Percentiles rank a stretch among this genome's conserved stretches.
phyloP scores from a whole-genome alignment of 257 asterid genomes.

The Petunia secreta region DNA sequence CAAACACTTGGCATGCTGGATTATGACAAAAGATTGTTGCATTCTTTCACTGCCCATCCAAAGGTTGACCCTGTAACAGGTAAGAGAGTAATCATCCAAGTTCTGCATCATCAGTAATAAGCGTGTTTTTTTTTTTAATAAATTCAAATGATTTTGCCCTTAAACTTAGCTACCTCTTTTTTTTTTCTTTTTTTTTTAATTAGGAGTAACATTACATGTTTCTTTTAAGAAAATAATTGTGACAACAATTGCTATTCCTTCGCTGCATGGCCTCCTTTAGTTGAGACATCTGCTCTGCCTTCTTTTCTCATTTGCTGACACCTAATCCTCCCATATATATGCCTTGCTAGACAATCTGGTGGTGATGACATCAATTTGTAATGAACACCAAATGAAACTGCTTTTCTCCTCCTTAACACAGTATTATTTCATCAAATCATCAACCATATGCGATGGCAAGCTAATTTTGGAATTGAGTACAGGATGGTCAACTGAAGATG shows the following conservation, averaged over 20 bases:
- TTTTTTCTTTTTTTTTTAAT: not conserved
- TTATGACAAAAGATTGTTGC: constrained; percentile 84
- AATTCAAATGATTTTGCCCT: not conserved
- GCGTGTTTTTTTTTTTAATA: not conserved
- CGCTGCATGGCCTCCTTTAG: not conserved
- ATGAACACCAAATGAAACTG: not conserved
- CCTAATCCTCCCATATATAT: not conserved
- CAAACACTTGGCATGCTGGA: constrained; percentile 94
- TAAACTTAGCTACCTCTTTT: not conserved
- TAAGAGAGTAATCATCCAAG: constrained; percentile 37
- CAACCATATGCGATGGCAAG: not conserved
- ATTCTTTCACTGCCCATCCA: constrained; percentile 97
- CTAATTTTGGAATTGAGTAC: not conserved
- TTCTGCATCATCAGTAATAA: constrained; percentile 11
- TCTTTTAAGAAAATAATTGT: not conserved
- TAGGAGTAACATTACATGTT: constrained; percentile 5
- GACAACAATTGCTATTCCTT: not conserved
- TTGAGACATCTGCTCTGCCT: not conserved
- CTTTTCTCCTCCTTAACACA: not conserved
- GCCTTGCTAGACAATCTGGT: not conserved
- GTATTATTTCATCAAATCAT: not conserved
- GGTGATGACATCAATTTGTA: not conserved
- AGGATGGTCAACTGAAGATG: not conserved
- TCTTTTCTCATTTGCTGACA: constrained; percentile 17
- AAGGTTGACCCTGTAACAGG: constrained; percentile 95